These are phyloP conservation scores for Besnoitia besnoiti DNA, from an alignment of 169 alveolate species.

Conservation along the genomic window DNA sequence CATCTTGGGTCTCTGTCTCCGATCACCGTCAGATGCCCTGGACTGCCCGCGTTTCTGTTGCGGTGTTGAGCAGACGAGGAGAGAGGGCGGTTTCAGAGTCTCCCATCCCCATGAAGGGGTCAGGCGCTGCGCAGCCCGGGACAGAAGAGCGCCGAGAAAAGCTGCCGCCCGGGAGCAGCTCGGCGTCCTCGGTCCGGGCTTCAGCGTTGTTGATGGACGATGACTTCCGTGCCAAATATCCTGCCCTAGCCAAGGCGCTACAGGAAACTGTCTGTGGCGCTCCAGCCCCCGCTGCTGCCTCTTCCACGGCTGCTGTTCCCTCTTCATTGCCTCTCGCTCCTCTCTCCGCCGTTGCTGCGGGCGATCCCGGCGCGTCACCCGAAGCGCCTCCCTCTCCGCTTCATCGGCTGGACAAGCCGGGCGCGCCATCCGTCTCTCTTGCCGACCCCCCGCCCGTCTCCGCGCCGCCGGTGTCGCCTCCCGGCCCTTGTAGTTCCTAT, in stretches of 20 bases:
- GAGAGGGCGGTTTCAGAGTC: background rate
- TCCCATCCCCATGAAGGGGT: background rate
- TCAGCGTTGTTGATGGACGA: slow-evolving; percentile 55
- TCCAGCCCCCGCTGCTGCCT: background rate
- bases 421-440: background rate
- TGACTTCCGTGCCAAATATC: slow-evolving; percentile 52
- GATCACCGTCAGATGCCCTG: too few species aligned
- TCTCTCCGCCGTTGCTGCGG: too few species aligned
- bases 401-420: slow-evolving; percentile 13
- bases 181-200: background rate
- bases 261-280: slow-evolving; percentile 61
- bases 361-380: background rate
- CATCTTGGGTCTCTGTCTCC: too few species aligned
- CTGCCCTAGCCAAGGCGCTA: slow-evolving; percentile 66
- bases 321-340: background rate
- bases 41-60: background rate
- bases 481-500: background rate
- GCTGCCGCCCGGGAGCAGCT: background rate
- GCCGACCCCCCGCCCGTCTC: background rate
- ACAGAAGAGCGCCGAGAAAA: background rate
- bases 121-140: background rate
- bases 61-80: background rate
- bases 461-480: background rate
- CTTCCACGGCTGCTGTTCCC: background rate
- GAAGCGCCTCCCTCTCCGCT: background rate